A percentile compares a stretch with the other conserved stretches of the same genome.
Conservation (phyloP, 441 rosid species). For the Dalechampia spathulata region DNA sequence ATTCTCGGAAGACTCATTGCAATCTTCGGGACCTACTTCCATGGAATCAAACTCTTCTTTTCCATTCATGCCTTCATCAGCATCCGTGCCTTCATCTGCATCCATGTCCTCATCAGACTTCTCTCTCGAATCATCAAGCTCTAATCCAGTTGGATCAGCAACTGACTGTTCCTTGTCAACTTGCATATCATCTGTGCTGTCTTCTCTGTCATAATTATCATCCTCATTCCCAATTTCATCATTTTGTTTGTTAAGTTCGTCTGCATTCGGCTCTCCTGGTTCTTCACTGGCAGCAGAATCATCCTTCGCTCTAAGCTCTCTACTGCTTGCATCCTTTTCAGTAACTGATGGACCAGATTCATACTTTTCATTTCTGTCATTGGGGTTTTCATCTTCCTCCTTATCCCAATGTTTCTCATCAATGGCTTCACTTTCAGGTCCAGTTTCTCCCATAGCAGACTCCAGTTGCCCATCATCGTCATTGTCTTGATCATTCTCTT, state of each 20-base stretch:
- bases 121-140: slow-evolving; percentile 48
- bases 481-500: slow-evolving; percentile 45
- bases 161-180: slow-evolving; percentile 63
- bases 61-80: slow-evolving; percentile 47
- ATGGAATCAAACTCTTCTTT: slow-evolving; percentile 34
- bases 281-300: slow-evolving; percentile 51
- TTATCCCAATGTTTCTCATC: slow-evolving; percentile 76
- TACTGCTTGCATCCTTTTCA: slow-evolving; percentile 45
- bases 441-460: slow-evolving; percentile 72
- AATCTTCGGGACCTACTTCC: slow-evolving; percentile 44
- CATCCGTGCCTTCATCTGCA: slow-evolving; percentile 47
- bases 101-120: slow-evolving; percentile 46
- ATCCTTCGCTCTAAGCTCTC: slow-evolving; percentile 90
- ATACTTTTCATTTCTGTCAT: slow-evolving; percentile 50
- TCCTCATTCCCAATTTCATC: slow-evolving; percentile 43
- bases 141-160: slow-evolving; percentile 57
- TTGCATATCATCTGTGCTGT: slow-evolving; percentile 46
- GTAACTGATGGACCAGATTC: slow-evolving; percentile 73
- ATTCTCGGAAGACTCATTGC: slow-evolving; percentile 40
- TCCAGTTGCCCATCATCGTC: slow-evolving; percentile 75
- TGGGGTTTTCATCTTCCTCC: slow-evolving; percentile 57
- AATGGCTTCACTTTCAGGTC: slow-evolving; percentile 60
- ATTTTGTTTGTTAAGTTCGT: slow-evolving; percentile 35
- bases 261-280: slow-evolving; percentile 31
- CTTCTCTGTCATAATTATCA: slow-evolving; percentile 43